These are phyloP conservation scores for Leishmania mexicana DNA, from an alignment of 208 protist genomes.

Conservation along the genomic window DNA sequence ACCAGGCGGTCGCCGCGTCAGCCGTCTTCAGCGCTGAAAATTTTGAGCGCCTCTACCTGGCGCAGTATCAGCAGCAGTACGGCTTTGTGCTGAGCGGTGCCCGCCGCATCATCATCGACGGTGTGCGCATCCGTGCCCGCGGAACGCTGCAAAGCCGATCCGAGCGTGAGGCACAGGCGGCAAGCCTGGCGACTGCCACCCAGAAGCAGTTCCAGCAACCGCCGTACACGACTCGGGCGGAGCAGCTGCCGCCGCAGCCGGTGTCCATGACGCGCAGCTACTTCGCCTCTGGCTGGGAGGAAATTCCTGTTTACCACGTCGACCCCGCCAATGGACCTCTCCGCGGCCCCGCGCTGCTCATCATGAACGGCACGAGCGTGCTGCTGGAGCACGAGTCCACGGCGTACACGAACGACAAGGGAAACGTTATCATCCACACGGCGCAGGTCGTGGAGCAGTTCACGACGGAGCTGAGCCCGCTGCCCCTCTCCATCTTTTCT, in stretches of 20 bases:
- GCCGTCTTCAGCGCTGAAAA: conserved; percentile 14
- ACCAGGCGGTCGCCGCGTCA: not conserved
- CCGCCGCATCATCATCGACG: conserved; percentile 91
- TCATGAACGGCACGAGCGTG: conserved; percentile 91
- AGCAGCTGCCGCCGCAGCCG: conserved; percentile 29
- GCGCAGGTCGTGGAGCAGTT: conserved; percentile 43
- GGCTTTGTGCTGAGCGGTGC: conserved; percentile 82
- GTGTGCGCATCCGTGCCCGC: conserved; percentile 84
- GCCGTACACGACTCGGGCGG: conserved; percentile 37
- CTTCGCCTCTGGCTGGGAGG: conserved; percentile 49
- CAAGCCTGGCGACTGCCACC: conserved; percentile 19
- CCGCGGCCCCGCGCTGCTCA: conserved; percentile 90
- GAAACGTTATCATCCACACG: conserved; percentile 81
- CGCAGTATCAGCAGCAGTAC: conserved; percentile 90
- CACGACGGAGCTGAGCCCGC: conserved; percentile 62
- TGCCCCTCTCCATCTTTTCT: conserved; percentile 93
- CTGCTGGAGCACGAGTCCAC: conserved; percentile 85
- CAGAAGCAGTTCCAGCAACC: conserved; percentile 21
- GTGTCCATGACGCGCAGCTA: conserved; percentile 36
- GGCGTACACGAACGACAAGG: conserved; percentile 77
- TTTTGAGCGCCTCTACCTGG: conserved; percentile 70
- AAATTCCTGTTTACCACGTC: conserved; percentile 70
- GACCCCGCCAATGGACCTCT: conserved; percentile 51
- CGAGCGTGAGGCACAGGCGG: conserved; percentile 19
- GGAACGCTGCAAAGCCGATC: conserved; percentile 38